Conservation (phyloP, 1,284 basidiomycete genomes). For the Tilletia walkeri region DNA sequence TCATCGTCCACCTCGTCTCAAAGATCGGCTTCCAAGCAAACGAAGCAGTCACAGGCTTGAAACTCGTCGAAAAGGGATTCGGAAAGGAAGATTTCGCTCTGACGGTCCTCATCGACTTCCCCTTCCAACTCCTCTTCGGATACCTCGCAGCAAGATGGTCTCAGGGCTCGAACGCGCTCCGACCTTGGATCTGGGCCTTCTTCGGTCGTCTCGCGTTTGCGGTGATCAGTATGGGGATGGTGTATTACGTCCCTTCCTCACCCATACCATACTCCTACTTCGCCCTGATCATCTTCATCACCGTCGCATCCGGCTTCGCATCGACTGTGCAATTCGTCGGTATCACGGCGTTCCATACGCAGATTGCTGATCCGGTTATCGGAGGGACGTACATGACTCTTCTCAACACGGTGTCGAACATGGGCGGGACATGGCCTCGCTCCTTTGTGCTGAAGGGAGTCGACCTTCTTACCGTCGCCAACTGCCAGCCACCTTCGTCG, state of each 20-base stretch:
- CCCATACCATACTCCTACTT: constrained; percentile 71
- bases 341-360: constrained; percentile 95
- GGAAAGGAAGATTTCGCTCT: constrained; percentile 92
- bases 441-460: constrained; percentile 78
- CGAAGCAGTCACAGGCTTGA: constrained; percentile 86
- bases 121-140: constrained; percentile 92
- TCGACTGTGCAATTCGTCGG: constrained; percentile 98
- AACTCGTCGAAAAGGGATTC: constrained; percentile 94
- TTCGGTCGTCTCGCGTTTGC: constrained; percentile 79
- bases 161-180: constrained; percentile 56
- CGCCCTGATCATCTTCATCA: constrained; percentile 72
- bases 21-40: constrained; percentile 96
- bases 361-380: constrained; percentile 92
- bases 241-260: constrained; percentile 77
- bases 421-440: constrained; percentile 97
- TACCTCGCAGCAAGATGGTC: constrained; percentile 91
- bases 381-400: constrained; percentile 69
- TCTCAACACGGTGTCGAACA: constrained; percentile 91
- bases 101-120: constrained; percentile 93
- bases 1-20: constrained; percentile 82
- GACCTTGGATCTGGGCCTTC: constrained; percentile 81
- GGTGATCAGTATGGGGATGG: constrained; percentile 69
- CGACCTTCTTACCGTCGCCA: constrained; percentile 46
- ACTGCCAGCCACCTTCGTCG: constrained; percentile 27
- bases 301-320: constrained; percentile 79